Evolutionary conservation across 2,329 filamentous ascomycete genomes (phyloP).

Genomic region (Exophiala phaeomuriformis): DNA sequence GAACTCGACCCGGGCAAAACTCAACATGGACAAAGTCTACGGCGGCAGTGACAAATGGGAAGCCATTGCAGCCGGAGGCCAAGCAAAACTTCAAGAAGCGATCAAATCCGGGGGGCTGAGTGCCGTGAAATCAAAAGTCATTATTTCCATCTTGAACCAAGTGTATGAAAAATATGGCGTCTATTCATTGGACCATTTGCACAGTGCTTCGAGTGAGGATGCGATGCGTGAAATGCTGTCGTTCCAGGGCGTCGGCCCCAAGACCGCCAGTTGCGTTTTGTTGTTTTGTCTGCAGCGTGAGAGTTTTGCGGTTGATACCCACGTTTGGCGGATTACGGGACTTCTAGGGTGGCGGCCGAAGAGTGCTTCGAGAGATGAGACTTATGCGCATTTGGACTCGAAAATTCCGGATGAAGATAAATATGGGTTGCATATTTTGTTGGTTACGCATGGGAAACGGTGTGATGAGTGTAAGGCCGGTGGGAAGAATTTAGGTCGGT

Average conservation of each 20-base stretch:
- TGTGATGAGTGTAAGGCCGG: slow-evolving; percentile 54
- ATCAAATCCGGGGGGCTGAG: slow-evolving; percentile 56
- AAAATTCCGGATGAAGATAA: slow-evolving; percentile 56
- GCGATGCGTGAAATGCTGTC: slow-evolving; percentile 52
- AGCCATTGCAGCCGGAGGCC: slow-evolving; percentile 37
- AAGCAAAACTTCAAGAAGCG: slow-evolving; percentile 41
- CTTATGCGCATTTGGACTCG: slow-evolving; percentile 50
- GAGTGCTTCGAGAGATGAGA: slow-evolving; percentile 27
- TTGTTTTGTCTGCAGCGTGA: slow-evolving; percentile 59
- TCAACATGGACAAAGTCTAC: slow-evolving; percentile 64
- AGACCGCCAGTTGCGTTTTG: slow-evolving; percentile 58
- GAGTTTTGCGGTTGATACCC: slow-evolving; percentile 59
- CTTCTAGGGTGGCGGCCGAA: slow-evolving; percentile 57
- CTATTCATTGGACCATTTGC: slow-evolving; percentile 50
- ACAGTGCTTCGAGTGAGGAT: slow-evolving; percentile 45
- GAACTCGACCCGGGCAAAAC: slow-evolving; percentile 64
- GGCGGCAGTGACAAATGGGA: slow-evolving; percentile 47
- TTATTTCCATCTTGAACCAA: slow-evolving; percentile 26
- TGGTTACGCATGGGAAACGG: slow-evolving; percentile 56
- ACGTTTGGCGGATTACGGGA: slow-evolving; percentile 56
- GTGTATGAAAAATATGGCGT: slow-evolving; percentile 25
- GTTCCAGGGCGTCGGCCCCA: slow-evolving; percentile 59
- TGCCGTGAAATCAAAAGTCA: slow-evolving; percentile 48
- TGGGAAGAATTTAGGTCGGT: slow-evolving; percentile 51
- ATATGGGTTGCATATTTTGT: slow-evolving; percentile 55